A percentile compares a stretch with the other conserved stretches of the same genome.
Conservation (phyloP, 192 early-diverging fungal species). For the Gaertneriomyces sp. region DNA sequence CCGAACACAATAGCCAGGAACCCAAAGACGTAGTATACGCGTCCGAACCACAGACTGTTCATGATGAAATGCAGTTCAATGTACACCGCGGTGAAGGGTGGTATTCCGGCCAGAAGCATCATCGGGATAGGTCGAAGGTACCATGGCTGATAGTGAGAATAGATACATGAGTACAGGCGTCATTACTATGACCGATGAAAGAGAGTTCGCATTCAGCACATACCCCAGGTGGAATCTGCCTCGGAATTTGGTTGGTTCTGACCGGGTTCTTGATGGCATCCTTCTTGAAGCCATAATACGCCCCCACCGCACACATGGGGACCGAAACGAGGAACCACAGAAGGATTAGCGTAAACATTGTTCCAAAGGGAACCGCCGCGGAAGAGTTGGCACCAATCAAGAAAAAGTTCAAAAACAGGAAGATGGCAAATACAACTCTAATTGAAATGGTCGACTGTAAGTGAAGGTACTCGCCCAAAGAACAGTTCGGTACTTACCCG, state of each 20-base stretch:
- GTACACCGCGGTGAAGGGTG: conserved; percentile 64
- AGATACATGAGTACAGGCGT: conserved; percentile 3
- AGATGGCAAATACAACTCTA: conserved; percentile 53
- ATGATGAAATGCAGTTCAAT: conserved; percentile 64
- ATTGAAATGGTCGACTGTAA: background rate
- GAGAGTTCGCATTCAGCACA: conserved; percentile 1
- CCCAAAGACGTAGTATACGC: conserved; percentile 58
- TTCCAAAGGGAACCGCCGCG: conserved; percentile 85
- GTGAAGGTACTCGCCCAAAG: conserved; percentile 1
- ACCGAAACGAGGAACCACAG: conserved; percentile 81
- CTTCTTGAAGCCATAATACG: conserved; percentile 75
- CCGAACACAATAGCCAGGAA: conserved; percentile 54
- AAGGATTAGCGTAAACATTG: conserved; percentile 71
- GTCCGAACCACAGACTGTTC: conserved; percentile 49
- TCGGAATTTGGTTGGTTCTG: conserved; percentile 87
- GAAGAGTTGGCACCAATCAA: conserved; percentile 81
- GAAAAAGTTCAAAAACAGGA: conserved; percentile 77
- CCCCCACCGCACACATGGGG: conserved; percentile 78
- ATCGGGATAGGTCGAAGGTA: conserved; percentile 62
- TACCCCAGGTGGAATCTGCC: conserved; percentile 76
- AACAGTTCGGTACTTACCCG: conserved; percentile 61
- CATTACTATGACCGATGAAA: background rate
- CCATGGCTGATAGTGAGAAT: conserved; percentile 37
- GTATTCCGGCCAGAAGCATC: conserved; percentile 63
- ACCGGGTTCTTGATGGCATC: conserved; percentile 77